Evolutionary conservation across 1,139 yeast genomes (phyloP).

Genomic region (Scheffersomyces stambukii): DNA sequence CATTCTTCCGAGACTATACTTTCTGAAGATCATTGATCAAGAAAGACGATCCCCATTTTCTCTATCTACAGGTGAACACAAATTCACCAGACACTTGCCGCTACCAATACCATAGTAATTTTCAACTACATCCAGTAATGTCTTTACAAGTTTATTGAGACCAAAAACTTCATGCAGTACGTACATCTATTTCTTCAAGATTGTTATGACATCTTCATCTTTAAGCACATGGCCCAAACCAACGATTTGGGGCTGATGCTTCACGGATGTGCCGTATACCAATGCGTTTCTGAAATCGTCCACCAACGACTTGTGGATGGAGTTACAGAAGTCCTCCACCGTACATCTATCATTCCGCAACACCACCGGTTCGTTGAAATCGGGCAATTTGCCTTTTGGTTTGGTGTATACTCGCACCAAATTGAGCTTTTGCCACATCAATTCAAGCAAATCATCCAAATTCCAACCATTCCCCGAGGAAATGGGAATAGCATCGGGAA

Average conservation of each 20-base stretch:
- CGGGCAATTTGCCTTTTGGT: conserved; percentile 93
- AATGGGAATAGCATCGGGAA: conserved; percentile 95
- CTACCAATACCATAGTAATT: too few species aligned
- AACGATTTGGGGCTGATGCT: conserved; percentile 97
- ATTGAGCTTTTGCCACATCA: conserved; percentile 90
- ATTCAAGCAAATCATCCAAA: conserved; percentile 84
- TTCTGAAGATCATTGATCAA: too few species aligned
- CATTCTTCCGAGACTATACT: too few species aligned
- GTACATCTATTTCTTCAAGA: conserved; percentile 59
- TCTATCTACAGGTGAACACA: too few species aligned
- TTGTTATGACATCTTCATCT: conserved; percentile 97
- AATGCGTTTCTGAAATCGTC: conserved; percentile 90
- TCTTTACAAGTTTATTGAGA: too few species aligned
- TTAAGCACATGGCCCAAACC: conserved; percentile 78
- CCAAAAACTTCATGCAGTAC: conserved; percentile 1
- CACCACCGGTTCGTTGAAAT: conserved; percentile 91
- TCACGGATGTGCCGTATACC: conserved; percentile 88
- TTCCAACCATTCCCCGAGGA: conserved; percentile 97
- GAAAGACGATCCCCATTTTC: too few species aligned
- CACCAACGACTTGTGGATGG: conserved; percentile 89
- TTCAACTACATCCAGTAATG: too few species aligned
- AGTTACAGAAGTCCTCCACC: conserved; percentile 94
- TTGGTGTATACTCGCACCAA: conserved; percentile 94
- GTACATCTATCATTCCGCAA: conserved; percentile 75
- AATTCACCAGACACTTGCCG: too few species aligned